These are phyloP conservation scores for Gossypium gossypioides DNA, from an alignment of 441 rosid genomes.

Conservation along the genomic window DNA sequence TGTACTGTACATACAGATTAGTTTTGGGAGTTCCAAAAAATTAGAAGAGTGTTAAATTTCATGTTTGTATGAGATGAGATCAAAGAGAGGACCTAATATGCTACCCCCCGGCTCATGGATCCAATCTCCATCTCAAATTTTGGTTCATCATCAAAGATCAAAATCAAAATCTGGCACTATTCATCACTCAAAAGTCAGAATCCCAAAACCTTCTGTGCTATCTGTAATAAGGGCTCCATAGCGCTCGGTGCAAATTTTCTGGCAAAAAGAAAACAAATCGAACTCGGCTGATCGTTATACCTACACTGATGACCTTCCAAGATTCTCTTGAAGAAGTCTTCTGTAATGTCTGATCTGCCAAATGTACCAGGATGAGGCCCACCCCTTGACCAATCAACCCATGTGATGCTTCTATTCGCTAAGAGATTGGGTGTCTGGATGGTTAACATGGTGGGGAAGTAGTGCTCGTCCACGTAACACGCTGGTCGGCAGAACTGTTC, in stretches of 20 bases:
- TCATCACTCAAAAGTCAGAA: conserved; percentile 22
- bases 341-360: conserved; percentile 55
- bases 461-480: conserved; percentile 91
- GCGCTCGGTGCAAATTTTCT: conserved; percentile 81
- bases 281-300: conserved; percentile 39
- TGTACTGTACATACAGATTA: background rate
- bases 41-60: background rate
- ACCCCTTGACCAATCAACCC: conserved; percentile 97
- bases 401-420: conserved; percentile 77
- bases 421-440: conserved; percentile 41
- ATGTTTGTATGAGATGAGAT: background rate
- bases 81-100: background rate
- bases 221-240: conserved; percentile 46
- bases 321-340: conserved; percentile 46
- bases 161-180: background rate
- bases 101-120: background rate
- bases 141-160: background rate
- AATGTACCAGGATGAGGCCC: conserved; percentile 92
- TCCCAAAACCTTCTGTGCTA: conserved; percentile 46
- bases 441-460: conserved; percentile 80
- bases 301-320: conserved; percentile 32
- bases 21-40: background rate
- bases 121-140: background rate
- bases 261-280: conserved; percentile 54
- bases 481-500: conserved; percentile 62